Percentiles rank a stretch among this genome's conserved stretches.
Evolutionary conservation across 2,329 filamentous ascomycete species (phyloP).

Genomic region (Lecanosticta acicola): DNA sequence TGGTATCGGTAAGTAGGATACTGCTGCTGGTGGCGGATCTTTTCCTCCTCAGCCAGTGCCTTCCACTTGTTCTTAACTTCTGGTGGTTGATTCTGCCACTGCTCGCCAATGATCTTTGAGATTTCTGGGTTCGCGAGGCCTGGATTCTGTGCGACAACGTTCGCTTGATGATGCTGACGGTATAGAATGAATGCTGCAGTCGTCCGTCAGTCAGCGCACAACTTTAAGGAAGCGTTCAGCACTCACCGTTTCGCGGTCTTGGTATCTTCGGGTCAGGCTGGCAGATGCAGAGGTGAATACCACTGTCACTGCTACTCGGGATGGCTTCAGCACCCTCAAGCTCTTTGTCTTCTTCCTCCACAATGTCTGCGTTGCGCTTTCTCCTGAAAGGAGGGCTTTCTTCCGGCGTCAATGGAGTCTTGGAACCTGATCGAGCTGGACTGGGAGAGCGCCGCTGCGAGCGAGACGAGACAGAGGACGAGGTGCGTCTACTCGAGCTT

Average conservation of each 20-base stretch:
- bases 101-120: slow-evolving; percentile 91
- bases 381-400: slow-evolving; percentile 30
- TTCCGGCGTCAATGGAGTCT: slow-evolving; percentile 34
- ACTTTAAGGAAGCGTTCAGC: slow-evolving; percentile 37
- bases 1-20: slow-evolving; percentile 95
- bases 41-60: slow-evolving; percentile 84
- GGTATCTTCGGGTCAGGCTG: slow-evolving; percentile 67
- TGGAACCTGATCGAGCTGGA: slow-evolving; percentile 23
- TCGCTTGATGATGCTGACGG: slow-evolving; percentile 82
- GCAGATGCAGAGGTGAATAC: slow-evolving; percentile 59
- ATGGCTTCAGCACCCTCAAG: slow-evolving; percentile 23
- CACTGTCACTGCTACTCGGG: slow-evolving; percentile 38
- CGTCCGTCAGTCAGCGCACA: slow-evolving; percentile 20
- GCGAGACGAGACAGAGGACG: slow-evolving; percentile 28
- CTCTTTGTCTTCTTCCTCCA: slow-evolving; percentile 30
- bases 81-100: slow-evolving; percentile 75
- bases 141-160: slow-evolving; percentile 76
- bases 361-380: slow-evolving; percentile 30
- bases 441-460: slow-evolving; percentile 28
- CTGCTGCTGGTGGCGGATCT: slow-evolving; percentile 77
- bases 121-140: slow-evolving; percentile 91
- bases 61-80: slow-evolving; percentile 83
- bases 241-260: slow-evolving; percentile 64
- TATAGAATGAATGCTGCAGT: slow-evolving; percentile 95
- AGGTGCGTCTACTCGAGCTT: slow-evolving; percentile 23